phyloP scores from a whole-genome alignment of 176 grass and related monocot genomes.

The Cymbopogon citratus region DNA sequence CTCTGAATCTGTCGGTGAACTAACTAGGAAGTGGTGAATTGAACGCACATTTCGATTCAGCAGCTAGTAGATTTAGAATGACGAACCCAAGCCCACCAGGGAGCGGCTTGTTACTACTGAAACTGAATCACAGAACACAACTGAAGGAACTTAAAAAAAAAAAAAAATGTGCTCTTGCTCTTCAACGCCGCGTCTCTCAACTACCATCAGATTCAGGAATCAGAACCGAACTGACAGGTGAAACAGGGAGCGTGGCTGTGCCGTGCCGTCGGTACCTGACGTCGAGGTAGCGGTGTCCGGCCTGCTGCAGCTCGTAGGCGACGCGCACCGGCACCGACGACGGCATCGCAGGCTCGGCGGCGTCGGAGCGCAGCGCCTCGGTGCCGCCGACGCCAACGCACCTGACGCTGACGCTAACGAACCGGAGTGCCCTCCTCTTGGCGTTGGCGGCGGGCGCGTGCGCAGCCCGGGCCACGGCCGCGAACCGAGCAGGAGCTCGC shows the following conservation, averaged over 20 bases:
- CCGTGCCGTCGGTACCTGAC: slow-evolving; percentile 43
- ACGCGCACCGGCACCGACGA: slow-evolving; percentile 58
- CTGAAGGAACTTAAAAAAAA: too few species aligned
- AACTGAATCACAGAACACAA: too few species aligned
- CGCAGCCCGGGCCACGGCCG: neutral
- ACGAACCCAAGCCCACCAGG: too few species aligned
- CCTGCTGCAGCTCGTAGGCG: slow-evolving; percentile 70
- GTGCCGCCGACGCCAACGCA: neutral
- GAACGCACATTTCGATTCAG: neutral
- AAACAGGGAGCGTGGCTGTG: neutral
- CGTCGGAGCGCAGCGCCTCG: neutral
- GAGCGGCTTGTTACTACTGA: too few species aligned
- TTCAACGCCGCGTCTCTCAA: neutral
- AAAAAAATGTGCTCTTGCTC: neutral
- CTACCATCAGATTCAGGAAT: neutral
- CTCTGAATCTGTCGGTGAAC: neutral
- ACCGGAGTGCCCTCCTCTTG: neutral
- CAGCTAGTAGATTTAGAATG: too few species aligned
- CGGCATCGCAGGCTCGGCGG: neutral
- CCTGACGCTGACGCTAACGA: neutral
- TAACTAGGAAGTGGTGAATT: neutral
- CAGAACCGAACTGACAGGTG: too few species aligned
- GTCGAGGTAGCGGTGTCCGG: slow-evolving; percentile 81
- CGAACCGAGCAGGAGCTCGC: neutral
- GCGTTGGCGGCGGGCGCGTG: too few species aligned